Evolutionary conservation across 495 filamentous ascomycete genomes (phyloP).

Genomic region (Tetracladium setigerum): DNA sequence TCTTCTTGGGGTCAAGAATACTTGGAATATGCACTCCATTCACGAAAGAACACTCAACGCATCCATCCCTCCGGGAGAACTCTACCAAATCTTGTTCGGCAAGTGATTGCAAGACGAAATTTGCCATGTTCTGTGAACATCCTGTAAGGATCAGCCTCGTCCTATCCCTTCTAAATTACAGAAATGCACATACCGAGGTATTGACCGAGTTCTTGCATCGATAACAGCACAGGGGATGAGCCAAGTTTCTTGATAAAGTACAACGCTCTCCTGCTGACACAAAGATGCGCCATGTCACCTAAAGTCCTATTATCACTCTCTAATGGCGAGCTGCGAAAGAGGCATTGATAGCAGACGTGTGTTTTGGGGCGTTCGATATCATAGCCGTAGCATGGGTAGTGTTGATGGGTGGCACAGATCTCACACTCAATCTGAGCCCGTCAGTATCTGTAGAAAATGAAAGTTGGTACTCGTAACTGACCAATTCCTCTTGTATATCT

Average conservation of each 20-base stretch:
- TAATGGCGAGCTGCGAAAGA: no score
- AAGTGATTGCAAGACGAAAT: not conserved
- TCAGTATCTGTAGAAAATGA: not conserved
- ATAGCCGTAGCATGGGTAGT: constrained; percentile 10
- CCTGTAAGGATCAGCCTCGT: not conserved
- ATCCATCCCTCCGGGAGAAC: not conserved
- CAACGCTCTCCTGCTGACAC: constrained; percentile 11
- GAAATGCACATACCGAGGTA: not conserved
- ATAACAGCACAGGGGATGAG: not conserved
- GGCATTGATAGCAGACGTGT: no score
- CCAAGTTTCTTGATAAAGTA: constrained; percentile 1
- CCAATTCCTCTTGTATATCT: no score
- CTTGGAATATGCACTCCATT: not conserved
- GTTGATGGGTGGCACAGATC: constrained; percentile 1
- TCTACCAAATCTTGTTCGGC: not conserved
- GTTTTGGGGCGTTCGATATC: not conserved
- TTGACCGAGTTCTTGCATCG: not conserved
- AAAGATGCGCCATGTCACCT: not conserved
- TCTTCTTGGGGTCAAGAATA: not conserved
- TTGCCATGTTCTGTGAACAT: not conserved
- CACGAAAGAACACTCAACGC: not conserved
- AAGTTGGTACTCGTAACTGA: no score
- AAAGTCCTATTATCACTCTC: not conserved
- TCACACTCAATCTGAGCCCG: constrained; percentile 4
- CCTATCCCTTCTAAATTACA: no score